Base-by-base conservation (phyloP, 2,329 filamentous ascomycete genomes). In the Trichoderma polysporum region DNA sequence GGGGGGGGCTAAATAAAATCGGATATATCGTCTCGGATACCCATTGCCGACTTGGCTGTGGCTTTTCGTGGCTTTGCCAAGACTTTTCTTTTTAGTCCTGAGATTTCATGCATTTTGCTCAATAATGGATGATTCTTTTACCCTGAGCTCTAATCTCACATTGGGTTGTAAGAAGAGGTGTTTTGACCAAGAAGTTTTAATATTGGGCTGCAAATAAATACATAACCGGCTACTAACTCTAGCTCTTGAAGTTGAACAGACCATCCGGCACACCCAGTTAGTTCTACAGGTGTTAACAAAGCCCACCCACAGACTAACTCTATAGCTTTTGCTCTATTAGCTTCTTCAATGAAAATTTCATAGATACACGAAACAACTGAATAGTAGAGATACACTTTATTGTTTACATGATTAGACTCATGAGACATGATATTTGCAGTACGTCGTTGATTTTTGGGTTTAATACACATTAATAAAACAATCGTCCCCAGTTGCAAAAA, bases 21-120 rank as follows among this genome's bases (percentile, higher is more conserved):
- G 25, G 49, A 53, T n/a, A 33, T 45, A 4, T 27, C 22, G 12
- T 35, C 54, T 59, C 54, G 53, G 61, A 56, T 47, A 7, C 17
- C 1, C 17, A 49, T 35, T 64, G 45, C 66, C 61, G 66, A 52
- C 66, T 66, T 54, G 54, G 47, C 66, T 12, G 33, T 41, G 39
- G 53, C 39, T 19, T 25, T 17, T n/a, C 35, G 2, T 41, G 8
- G 4, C n/a, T 41, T n/a, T 41, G 17, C n/a, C 29, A 12, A 10
- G 33, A 19, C 12, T 15, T 10, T 4, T 45, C 3, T 45, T 19
- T 45, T 1, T 45, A 2, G n/a, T 2, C n/a, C 8, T 4, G 2
- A 12, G 8, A 7, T 1, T 4, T 5, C 12, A 22, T 22, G 39
- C n/a, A 9, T n/a, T 19, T n/a, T 19, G n/a, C n/a, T n/a, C n/a